phyloP scores from a whole-genome alignment of 805 yeast genomes.

The Schizosaccharomyces osmophilus region DNA sequence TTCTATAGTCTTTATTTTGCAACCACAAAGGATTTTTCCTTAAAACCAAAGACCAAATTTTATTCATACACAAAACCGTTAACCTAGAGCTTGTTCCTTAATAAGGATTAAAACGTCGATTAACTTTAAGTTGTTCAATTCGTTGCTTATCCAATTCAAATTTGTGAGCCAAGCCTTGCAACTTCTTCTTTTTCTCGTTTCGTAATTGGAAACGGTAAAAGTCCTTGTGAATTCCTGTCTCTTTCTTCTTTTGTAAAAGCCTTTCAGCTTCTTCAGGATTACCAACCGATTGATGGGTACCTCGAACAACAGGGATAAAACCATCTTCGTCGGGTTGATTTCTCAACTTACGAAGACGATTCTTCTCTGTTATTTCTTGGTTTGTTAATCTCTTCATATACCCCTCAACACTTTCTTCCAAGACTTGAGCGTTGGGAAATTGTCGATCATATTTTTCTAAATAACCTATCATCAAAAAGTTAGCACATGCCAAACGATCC shows the following conservation, averaged over 20 bases:
- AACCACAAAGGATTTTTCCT: no score
- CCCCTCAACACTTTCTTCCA: not conserved
- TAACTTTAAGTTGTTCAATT: conserved; percentile 53
- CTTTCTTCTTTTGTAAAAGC: conserved; percentile 16
- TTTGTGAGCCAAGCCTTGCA: conserved; percentile 60
- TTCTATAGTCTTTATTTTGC: no score
- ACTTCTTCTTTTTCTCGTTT: conserved; percentile 74
- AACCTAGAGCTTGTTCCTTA: conserved; percentile 10
- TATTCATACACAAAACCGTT: not conserved
- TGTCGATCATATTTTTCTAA: not conserved
- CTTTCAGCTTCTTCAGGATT: conserved; percentile 18
- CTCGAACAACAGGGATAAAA: conserved; percentile 9
- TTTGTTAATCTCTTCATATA: not conserved
- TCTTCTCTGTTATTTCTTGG: not conserved
- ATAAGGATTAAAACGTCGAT: conserved; percentile 68
- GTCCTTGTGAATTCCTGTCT: conserved; percentile 58
- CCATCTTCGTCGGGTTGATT: conserved; percentile 10
- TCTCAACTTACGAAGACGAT: not conserved
- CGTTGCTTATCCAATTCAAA: conserved; percentile 80
- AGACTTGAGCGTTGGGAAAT: not conserved
- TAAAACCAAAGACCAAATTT: not conserved
- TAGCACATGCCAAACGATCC: not conserved
- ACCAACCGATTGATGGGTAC: conserved; percentile 4
- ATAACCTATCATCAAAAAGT: not conserved
- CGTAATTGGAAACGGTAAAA: conserved; percentile 91